Evolutionary conservation across 2,329 filamentous ascomycete species (phyloP).

Genomic region (Orbilia javanica): DNA sequence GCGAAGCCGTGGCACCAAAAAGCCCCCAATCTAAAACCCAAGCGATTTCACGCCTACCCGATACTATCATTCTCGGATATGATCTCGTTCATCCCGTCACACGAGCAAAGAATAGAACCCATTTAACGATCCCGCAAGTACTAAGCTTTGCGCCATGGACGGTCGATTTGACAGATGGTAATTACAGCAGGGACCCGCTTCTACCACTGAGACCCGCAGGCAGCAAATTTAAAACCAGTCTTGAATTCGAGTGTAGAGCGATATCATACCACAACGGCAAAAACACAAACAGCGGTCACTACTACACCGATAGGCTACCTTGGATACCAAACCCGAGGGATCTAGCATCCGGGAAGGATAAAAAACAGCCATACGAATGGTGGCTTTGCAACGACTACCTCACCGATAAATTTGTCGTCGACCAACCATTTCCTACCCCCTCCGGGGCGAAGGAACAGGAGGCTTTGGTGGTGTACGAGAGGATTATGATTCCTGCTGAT

Average conservation of each 20-base stretch:
- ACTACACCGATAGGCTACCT: constrained; percentile 13
- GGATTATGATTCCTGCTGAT: constrained; percentile 7
- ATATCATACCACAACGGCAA: constrained; percentile 22
- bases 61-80: constrained; percentile 21
- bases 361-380: constrained; percentile 25
- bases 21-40: background rate
- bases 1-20: background rate
- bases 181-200: background rate
- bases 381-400: constrained; percentile 30
- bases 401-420: constrained; percentile 24
- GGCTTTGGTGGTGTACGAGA: constrained; percentile 33
- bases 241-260: constrained; percentile 30
- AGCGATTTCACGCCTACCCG: constrained; percentile 20
- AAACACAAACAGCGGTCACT: constrained; percentile 1
- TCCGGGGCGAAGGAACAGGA: constrained; percentile 19
- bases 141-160: constrained; percentile 20
- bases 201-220: background rate
- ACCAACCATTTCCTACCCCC: constrained; percentile 13
- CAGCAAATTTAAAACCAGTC: background rate
- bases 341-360: background rate
- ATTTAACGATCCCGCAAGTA: constrained; percentile 8
- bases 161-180: background rate
- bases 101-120: background rate
- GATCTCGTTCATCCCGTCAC: background rate
- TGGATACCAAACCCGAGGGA: constrained; percentile 21